Evolutionary conservation across 306 rosid species (phyloP).

Genomic region (Rubus parviflorus): DNA sequence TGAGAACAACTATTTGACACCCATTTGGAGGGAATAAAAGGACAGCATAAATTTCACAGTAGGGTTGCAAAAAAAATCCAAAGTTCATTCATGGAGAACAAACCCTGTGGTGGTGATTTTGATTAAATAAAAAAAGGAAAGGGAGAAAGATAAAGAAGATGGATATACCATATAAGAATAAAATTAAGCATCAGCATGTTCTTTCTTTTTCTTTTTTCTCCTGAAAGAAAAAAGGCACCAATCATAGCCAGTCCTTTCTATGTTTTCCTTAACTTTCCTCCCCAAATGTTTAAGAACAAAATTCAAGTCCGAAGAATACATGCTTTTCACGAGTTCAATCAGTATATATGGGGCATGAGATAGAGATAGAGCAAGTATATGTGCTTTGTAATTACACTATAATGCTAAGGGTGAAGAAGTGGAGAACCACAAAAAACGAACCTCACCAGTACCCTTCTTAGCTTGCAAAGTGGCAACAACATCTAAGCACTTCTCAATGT

Average conservation of each 20-base stretch:
- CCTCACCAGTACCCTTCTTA: constrained; percentile 98
- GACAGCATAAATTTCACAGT: not conserved
- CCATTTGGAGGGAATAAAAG: not conserved
- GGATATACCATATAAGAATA: constrained; percentile 12
- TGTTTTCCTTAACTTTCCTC: not conserved
- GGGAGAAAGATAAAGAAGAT: not conserved
- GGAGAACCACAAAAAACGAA: constrained; percentile 45
- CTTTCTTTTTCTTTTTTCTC: not conserved
- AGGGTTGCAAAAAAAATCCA: not conserved
- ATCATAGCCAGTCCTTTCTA: not conserved
- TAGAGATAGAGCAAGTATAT: not conserved
- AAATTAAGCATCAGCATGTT: constrained; percentile 1
- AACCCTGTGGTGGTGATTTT: not conserved
- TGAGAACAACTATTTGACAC: not conserved
- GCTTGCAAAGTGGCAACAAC: constrained; percentile 78
- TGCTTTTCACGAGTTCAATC: constrained; percentile 3
- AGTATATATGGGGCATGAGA: not conserved
- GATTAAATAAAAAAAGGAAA: not conserved
- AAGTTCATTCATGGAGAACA: not conserved
- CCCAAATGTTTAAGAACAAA: not conserved
- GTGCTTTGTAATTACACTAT: not conserved
- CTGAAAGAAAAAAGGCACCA: not conserved
- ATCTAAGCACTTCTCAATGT: constrained; percentile 87
- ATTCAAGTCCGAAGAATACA: not conserved
- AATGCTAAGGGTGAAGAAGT: constrained; percentile 12